These are phyloP conservation scores for Suillus fuscotomentosus DNA, from an alignment of 768 basidiomycete species.

Conservation along the genomic window DNA sequence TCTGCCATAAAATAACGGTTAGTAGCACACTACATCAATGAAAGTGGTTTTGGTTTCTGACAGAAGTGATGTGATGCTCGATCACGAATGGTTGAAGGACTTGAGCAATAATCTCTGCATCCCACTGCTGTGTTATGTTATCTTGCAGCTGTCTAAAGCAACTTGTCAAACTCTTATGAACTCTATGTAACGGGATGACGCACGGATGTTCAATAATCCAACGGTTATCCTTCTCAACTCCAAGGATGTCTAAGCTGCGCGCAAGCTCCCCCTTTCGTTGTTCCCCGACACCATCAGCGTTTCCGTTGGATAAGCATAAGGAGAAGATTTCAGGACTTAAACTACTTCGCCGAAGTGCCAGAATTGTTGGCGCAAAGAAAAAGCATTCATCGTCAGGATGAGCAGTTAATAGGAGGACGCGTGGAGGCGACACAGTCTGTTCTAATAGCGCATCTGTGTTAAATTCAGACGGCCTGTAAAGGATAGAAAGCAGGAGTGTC, in stretches of 20 bases:
- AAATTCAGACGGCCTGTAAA: conserved; percentile 25
- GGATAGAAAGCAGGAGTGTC: conserved; percentile 17
- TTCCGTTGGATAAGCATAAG: conserved; percentile 75
- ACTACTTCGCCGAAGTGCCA: conserved; percentile 40
- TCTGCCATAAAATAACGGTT: conserved; percentile 40
- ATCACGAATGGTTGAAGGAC: conserved; percentile 59
- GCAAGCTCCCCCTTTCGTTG: conserved; percentile 57
- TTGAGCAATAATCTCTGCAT: conserved; percentile 52
- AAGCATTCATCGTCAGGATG: conserved; percentile 95
- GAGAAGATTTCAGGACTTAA: conserved; percentile 44
- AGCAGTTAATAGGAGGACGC: conserved; percentile 75
- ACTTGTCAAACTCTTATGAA: conserved; percentile 11
- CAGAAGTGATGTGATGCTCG: conserved; percentile 59
- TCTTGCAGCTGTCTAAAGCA: conserved; percentile 63
- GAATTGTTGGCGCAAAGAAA: conserved; percentile 88
- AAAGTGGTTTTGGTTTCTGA: conserved; percentile 31
- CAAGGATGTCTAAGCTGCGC: conserved; percentile 65
- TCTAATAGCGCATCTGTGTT: conserved; percentile 20
- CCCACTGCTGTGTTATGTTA: conserved; percentile 69
- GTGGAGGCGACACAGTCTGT: conserved; percentile 9
- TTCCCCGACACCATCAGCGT: conserved; percentile 75
- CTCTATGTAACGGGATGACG: conserved; percentile 28
- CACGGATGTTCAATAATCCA: conserved; percentile 73
- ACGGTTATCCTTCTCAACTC: conserved; percentile 53
- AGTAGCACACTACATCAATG: conserved; percentile 18